Conservation (phyloP, 2,329 filamentous ascomycete species). For the Cercospora berteroae region DNA sequence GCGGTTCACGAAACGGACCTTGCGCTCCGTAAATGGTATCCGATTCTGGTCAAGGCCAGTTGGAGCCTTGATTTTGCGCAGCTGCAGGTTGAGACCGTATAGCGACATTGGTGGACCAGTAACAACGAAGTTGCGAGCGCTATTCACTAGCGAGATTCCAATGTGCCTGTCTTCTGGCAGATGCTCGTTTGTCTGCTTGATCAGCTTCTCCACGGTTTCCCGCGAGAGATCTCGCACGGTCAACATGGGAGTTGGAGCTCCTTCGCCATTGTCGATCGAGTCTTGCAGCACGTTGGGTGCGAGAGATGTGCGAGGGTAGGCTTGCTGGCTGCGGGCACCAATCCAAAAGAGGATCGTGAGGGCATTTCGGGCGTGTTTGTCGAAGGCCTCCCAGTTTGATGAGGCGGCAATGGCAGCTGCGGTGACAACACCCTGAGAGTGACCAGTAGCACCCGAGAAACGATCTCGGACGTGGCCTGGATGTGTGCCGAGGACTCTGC, state of each 20-base stretch:
- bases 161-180: slow-evolving; percentile 90
- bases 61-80: slow-evolving; percentile 94
- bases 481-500: slow-evolving; percentile 83
- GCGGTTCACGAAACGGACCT: slow-evolving; percentile 92
- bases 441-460: slow-evolving; percentile 85
- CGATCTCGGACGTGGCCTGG: slow-evolving; percentile 84
- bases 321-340: slow-evolving; percentile 92
- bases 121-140: slow-evolving; percentile 93
- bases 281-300: slow-evolving; percentile 88
- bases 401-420: slow-evolving; percentile 88
- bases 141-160: slow-evolving; percentile 92
- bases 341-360: slow-evolving; percentile 98
- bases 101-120: slow-evolving; percentile 94
- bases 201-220: slow-evolving; percentile 89
- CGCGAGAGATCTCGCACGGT: slow-evolving; percentile 91
- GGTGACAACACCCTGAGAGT: slow-evolving; percentile 94
- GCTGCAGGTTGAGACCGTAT: slow-evolving; percentile 90
- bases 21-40: slow-evolving; percentile 91
- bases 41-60: slow-evolving; percentile 96
- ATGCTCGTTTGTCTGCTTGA: slow-evolving; percentile 95
- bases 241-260: slow-evolving; percentile 93
- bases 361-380: slow-evolving; percentile 73
- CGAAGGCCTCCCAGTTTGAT: slow-evolving; percentile 89
- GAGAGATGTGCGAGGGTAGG: slow-evolving; percentile 91
- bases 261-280: slow-evolving; percentile 90